Base-by-base conservation (phyloP, 1,284 basidiomycete species). In the Trametes polyzona region DNA sequence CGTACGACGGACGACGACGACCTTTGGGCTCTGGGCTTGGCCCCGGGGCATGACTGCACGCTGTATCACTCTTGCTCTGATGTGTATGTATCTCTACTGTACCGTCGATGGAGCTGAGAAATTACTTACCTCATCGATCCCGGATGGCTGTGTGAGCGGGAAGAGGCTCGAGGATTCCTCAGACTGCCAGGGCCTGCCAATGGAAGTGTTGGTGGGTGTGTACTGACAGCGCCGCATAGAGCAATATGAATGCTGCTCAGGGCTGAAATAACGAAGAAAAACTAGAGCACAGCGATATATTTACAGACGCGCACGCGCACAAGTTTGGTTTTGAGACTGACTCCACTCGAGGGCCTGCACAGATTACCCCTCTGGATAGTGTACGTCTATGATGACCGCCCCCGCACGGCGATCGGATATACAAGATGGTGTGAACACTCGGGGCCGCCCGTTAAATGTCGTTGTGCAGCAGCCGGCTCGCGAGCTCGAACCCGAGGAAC, bases 401-500 rank as follows among this genome's bases (percentile, higher is more conserved):
- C 21, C 8, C n/a, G 44, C 21, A 24, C 19, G n/a, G n/a, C n/a
- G n/a, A n/a, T n/a, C n/a, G 21, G 26, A 43, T 41, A 36, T 23
- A n/a, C n/a, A n/a, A n/a, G n/a, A n/a, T n/a, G n/a, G n/a, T n/a
- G n/a, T n/a, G n/a, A n/a, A n/a, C n/a, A n/a, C 30, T 27, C 40
- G 11, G 33, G 23, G 23, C 24, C 5, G 40, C 10, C 11, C 21
- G 29, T 43, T 37, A 64, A 27, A 59, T 36, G 29, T 74, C 71
- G 64, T 84, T 84, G 54, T 47, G 17, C 12, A 90, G 74, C 33
- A 84, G 64, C 30, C 90, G 83, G 69, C 81, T 93, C 30, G 92
- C 92, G 74, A 96, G 79, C 77, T 96, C 94, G 68, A 95, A 96
- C 3, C 92, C 94, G 55, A 95, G 83, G 81, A 96, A 96, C 0